A percentile compares a stretch with the other conserved stretches of the same genome.
Evolutionary conservation across 306 rosid species (phyloP).

Genomic region (Geum urbanum): DNA sequence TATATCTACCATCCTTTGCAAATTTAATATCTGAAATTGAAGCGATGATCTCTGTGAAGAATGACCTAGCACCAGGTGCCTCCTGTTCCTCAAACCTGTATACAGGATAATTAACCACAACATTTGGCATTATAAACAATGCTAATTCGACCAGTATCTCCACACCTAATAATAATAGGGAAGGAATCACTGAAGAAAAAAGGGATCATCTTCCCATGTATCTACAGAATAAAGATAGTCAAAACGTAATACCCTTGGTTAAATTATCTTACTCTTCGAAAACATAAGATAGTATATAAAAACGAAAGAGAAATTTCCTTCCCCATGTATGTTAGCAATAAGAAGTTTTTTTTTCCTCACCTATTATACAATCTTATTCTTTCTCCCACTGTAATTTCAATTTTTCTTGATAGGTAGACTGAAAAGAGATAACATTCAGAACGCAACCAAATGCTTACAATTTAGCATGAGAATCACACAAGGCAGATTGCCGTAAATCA

Average conservation of each 20-base stretch:
- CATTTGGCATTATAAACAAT: not conserved
- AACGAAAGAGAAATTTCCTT: no score
- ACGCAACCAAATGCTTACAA: slow-evolving; percentile 49
- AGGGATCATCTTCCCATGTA: not conserved
- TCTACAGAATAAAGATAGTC: not conserved
- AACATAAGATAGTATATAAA: no score
- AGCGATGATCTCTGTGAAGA: slow-evolving; percentile 97
- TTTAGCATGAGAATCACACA: slow-evolving; percentile 93
- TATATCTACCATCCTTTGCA: slow-evolving; percentile 84
- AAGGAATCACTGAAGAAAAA: not conserved
- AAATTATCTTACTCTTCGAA: no score
- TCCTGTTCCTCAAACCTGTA: slow-evolving; percentile 96
- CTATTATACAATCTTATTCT: not conserved
- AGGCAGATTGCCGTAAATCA: slow-evolving; percentile 97
- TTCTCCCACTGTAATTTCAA: not conserved
- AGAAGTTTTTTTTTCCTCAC: not conserved
- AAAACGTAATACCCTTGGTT: not conserved
- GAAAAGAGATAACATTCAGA: slow-evolving; percentile 1
- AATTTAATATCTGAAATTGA: slow-evolving; percentile 94
- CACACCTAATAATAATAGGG: not conserved
- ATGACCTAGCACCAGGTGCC: slow-evolving; percentile 92
- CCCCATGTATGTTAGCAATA: not conserved
- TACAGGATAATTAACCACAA: slow-evolving; percentile 8
- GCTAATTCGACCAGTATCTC: not conserved
- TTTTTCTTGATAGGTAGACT: not conserved